These are phyloP conservation scores for Fusarium sterilihyphosum DNA, from an alignment of 2,329 filamentous ascomycete genomes.

Conservation along the genomic window DNA sequence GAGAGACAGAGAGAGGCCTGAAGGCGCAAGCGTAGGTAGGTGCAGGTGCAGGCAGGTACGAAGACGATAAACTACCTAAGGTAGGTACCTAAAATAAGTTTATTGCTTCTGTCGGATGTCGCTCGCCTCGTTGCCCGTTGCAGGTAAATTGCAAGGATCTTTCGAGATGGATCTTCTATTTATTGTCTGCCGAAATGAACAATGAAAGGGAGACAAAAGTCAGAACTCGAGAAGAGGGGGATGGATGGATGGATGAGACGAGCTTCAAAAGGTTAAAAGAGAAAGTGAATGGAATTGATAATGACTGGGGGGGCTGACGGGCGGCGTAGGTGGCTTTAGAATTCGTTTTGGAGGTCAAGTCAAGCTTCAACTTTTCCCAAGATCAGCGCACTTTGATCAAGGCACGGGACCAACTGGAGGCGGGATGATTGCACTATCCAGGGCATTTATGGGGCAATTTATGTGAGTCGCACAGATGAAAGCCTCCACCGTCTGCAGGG, in stretches of 20 bases:
- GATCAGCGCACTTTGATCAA: slow-evolving; percentile 39
- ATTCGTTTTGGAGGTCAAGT: neutral
- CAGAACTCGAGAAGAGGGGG: slow-evolving; percentile 7
- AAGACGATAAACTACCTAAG: neutral
- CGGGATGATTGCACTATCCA: slow-evolving; percentile 32
- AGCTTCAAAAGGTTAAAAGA: neutral
- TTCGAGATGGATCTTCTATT: slow-evolving; percentile 21
- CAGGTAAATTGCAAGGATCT: slow-evolving; percentile 16
- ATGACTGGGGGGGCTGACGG: slow-evolving; percentile 22
- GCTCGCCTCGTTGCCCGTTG: slow-evolving; percentile 18
- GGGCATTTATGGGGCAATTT: slow-evolving; percentile 34
- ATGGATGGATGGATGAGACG: neutral
- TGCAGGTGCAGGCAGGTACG: neutral
- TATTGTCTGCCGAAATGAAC: slow-evolving; percentile 28
- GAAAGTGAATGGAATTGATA: slow-evolving; percentile 10
- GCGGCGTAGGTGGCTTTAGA: slow-evolving; percentile 35
- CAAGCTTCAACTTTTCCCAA: slow-evolving; percentile 17
- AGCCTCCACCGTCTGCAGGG: slow-evolving; percentile 19
- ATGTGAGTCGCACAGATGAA: slow-evolving; percentile 26
- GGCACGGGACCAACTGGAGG: slow-evolving; percentile 36
- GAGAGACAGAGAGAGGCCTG: neutral
- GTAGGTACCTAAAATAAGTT: neutral
- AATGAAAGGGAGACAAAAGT: slow-evolving; percentile 20
- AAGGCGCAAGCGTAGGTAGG: neutral
- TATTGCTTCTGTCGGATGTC: slow-evolving; percentile 30